A percentile compares a stretch with the other conserved stretches of the same genome.
Conservation (phyloP, 2,329 filamentous ascomycete species). For the Penicillium sp. region DNA sequence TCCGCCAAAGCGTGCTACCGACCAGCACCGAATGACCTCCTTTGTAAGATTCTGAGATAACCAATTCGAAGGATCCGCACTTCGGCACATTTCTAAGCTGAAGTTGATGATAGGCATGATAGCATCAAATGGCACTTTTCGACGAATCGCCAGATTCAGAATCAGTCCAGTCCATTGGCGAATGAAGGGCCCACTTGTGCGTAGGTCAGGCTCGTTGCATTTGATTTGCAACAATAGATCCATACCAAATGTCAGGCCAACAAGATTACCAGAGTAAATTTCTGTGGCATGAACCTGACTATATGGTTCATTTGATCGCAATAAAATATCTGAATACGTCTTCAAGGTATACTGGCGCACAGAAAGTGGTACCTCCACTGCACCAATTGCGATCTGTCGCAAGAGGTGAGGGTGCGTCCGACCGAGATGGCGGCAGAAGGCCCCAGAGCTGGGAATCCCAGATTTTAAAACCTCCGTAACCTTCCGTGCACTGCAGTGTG, state of each 20-base stretch:
- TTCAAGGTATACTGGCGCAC: neutral
- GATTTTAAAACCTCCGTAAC: neutral
- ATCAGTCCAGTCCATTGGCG: neutral
- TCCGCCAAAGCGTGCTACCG: neutral
- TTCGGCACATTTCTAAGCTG: neutral
- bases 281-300: neutral
- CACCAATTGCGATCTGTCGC: neutral
- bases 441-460: neutral
- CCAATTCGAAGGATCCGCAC: neutral
- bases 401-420: neutral
- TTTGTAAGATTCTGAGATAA: neutral
- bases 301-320: neutral
- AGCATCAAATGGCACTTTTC: neutral
- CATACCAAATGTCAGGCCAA: neutral
- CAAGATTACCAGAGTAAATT: neutral
- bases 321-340: neutral
- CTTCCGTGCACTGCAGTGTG: neutral
- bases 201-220: neutral
- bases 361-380: neutral
- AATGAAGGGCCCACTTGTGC: neutral
- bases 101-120: neutral
- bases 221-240: neutral
- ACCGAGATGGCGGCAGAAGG: neutral
- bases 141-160: neutral
- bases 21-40: neutral